Percentiles rank a stretch among this genome's conserved stretches.
These are phyloP conservation scores for Neonectria hederae DNA, from an alignment of 2,329 filamentous ascomycete species.

Conservation along the genomic window DNA sequence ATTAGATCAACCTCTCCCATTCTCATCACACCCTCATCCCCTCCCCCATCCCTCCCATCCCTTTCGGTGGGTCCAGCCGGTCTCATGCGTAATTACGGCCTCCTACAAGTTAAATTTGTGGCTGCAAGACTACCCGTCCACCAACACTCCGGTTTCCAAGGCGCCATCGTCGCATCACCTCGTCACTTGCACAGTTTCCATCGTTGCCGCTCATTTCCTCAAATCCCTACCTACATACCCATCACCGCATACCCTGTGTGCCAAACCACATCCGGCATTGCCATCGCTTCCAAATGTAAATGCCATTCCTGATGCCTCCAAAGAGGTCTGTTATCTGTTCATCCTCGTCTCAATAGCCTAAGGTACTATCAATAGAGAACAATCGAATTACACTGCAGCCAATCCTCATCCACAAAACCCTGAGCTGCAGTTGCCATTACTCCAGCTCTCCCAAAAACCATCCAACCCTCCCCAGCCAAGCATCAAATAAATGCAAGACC, in stretches of 20 bases:
- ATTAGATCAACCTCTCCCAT: neutral
- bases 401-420: conserved; percentile 17
- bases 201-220: neutral
- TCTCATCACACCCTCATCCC: neutral
- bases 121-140: neutral
- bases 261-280: neutral
- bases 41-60: neutral
- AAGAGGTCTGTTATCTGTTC: conserved; percentile 10
- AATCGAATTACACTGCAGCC: conserved; percentile 12
- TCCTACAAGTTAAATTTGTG: neutral
- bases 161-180: neutral
- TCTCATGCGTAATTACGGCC: too few species aligned
- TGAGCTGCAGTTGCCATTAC: conserved; percentile 16
- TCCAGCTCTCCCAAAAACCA: conserved; percentile 31
- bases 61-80: neutral
- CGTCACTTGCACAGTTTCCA: conserved; percentile 6
- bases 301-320: conserved; percentile 13
- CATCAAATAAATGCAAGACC: conserved; percentile 28
- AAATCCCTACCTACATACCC: neutral
- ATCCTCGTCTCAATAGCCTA: conserved; percentile 14
- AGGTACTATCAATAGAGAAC: conserved; percentile 14
- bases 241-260: too few species aligned
- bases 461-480: conserved; percentile 37
- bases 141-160: neutral
- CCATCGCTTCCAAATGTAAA: neutral